Base-by-base conservation (phyloP, 2,329 filamentous ascomycete genomes). In the Zymoseptoria passerinii region DNA sequence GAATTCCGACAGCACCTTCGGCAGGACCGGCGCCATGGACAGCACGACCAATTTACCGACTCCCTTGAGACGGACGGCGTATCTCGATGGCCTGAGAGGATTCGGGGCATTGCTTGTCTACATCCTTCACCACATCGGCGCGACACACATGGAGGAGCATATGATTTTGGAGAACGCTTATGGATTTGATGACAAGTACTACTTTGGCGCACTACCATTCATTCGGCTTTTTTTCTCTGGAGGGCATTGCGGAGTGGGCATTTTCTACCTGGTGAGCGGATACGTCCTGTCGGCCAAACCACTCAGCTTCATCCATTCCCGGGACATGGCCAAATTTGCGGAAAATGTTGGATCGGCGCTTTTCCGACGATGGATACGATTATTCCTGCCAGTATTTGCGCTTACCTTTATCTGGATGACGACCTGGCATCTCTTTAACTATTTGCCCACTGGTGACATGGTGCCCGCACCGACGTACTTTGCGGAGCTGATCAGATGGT, bases 51-150 rank as follows among this genome's bases (percentile, higher is more conserved):
- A 44, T n/a, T 5, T 13, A 16, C 4, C 35, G 16, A 13, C 35
- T 44, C 13, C 35, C 10, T 44, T 44, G 35, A 44, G 79, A 3
- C 72, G 75, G 18, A 84, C 83, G 6, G 81, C 82, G 16, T 84
- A 82, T 64, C 76, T 85, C 13, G 85, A 88, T 64, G 85, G 85
- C 13, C 72, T 88, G 7, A 75, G 85, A 64, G 85, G 85, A 2
- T 85, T 87, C 62, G 84, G 84, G 5, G 83, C 85, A 2, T 76
- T 88, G 28, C 68, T 87, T n/a, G 85, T 88, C 16, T 88, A 86
- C 69, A 75, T 79, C 64, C 81, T 85, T 56, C 82, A 86, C 68
- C 78, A 85, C 69, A 44, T 44, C n/a, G 35, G 35, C 2, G 35
- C 35, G 35, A 44, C 35, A 44, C 35, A 44, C n/a, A 44, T 44